Percentiles rank a stretch among this genome's conserved stretches.
These are phyloP conservation scores for Ettlia oleoabundans DNA, from an alignment of 139 green algal species.

Conservation along the genomic window DNA sequence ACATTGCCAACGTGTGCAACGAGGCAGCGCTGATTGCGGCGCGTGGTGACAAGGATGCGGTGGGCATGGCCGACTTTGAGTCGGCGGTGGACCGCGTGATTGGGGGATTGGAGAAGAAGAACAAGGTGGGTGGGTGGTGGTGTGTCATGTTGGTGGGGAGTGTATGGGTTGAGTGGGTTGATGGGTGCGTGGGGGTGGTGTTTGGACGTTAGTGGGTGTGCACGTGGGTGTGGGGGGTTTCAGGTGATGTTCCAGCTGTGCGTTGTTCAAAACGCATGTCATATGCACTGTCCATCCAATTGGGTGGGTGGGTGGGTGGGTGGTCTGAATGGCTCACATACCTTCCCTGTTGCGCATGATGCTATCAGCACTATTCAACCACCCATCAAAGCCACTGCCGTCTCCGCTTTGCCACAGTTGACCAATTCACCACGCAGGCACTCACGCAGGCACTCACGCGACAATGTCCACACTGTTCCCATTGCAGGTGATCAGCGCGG, in stretches of 20 bases:
- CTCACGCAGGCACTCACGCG: neutral
- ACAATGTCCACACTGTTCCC: neutral
- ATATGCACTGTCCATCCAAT: no score
- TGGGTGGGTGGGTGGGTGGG: no score
- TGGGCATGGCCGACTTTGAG: conserved; percentile 93
- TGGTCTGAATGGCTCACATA: no score
- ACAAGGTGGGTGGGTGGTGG: conserved; percentile 76
- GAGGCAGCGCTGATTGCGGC: conserved; percentile 97
- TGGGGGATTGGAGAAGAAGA: conserved; percentile 98
- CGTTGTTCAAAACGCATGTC: no score
- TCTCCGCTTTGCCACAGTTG: neutral
- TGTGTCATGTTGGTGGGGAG: conserved; percentile 29
- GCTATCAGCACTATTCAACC: no score
- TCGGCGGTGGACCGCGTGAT: conserved; percentile 96
- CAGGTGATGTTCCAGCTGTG: no score
- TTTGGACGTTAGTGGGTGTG: no score
- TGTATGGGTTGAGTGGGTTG: no score
- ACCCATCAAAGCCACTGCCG: no score
- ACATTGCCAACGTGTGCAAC: conserved; percentile 99
- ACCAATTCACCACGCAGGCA: neutral
- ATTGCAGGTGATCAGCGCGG: conserved; percentile 61
- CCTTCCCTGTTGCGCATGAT: no score
- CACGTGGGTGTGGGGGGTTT: neutral
- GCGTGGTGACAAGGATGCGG: conserved; percentile 57
- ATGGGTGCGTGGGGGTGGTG: no score